A percentile compares a stretch with the other conserved stretches of the same genome.
Conservation (phyloP, 306 rosid species). For the Bauhinia variegata region DNA sequence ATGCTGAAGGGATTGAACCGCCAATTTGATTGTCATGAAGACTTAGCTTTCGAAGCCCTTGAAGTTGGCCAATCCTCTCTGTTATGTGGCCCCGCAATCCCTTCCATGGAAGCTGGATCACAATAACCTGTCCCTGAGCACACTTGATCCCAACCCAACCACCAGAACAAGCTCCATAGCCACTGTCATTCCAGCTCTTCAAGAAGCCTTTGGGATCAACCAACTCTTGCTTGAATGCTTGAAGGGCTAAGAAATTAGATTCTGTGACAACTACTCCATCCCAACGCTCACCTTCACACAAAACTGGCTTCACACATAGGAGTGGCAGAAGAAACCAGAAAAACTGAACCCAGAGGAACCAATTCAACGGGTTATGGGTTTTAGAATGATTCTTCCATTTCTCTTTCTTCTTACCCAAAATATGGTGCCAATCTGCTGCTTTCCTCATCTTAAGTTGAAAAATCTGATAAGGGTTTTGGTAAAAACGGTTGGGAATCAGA, state of each 20-base stretch:
- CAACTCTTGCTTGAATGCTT: slow-evolving; percentile 62
- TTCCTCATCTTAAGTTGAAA: slow-evolving; percentile 4
- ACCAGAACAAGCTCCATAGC: slow-evolving; percentile 67
- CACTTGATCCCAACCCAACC: slow-evolving; percentile 71
- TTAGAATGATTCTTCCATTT: slow-evolving; percentile 37
- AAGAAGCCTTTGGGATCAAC: slow-evolving; percentile 61
- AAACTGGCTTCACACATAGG: slow-evolving; percentile 28
- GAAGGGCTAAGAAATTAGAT: slow-evolving; percentile 56
- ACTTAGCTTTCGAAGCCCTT: slow-evolving; percentile 59
- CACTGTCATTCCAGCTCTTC: slow-evolving; percentile 67
- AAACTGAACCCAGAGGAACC: background rate
- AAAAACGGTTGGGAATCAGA: background rate
- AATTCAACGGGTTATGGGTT: background rate
- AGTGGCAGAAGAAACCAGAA: slow-evolving; percentile 30
- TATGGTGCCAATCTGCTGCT: slow-evolving; percentile 10
- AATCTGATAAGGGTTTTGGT: slow-evolving; percentile 21
- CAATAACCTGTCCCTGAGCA: slow-evolving; percentile 70
- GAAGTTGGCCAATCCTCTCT: slow-evolving; percentile 55
- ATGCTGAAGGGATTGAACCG: slow-evolving; percentile 54
- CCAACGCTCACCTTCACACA: slow-evolving; percentile 36
- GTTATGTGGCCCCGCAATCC: slow-evolving; percentile 57
- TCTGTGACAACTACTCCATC: slow-evolving; percentile 61
- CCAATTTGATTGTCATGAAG: slow-evolving; percentile 56
- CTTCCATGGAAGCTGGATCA: slow-evolving; percentile 65
- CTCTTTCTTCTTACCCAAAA: slow-evolving; percentile 38